Evolutionary conservation across 2,329 filamentous ascomycete species (phyloP).

Genomic region (Epichloe baconii): DNA sequence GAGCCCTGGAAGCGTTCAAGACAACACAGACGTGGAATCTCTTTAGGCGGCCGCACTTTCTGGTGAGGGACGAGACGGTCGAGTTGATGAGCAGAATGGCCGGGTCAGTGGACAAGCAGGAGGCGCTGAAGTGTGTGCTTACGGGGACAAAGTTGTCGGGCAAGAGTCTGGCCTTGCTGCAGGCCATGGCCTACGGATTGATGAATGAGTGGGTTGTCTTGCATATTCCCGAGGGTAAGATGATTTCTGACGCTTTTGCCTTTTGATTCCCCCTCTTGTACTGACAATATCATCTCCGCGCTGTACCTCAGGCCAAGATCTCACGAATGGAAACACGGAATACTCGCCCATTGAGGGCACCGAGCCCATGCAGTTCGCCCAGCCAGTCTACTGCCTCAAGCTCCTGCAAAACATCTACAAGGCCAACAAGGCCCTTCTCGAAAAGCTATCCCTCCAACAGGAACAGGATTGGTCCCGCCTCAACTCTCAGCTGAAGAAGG

Average conservation of each 20-base stretch:
- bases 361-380: slow-evolving; percentile 51
- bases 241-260: background rate
- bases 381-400: slow-evolving; percentile 63
- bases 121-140: slow-evolving; percentile 51
- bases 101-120: slow-evolving; percentile 35
- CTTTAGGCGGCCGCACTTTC: slow-evolving; percentile 67
- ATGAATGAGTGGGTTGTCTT: slow-evolving; percentile 81
- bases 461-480: slow-evolving; percentile 30
- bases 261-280: background rate
- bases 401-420: slow-evolving; percentile 61
- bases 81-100: slow-evolving; percentile 54
- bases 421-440: slow-evolving; percentile 57
- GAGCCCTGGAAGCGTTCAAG: slow-evolving; percentile 84
- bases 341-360: slow-evolving; percentile 58
- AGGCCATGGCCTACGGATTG: slow-evolving; percentile 71
- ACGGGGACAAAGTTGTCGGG: slow-evolving; percentile 63
- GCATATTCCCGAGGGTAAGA: slow-evolving; percentile 73
- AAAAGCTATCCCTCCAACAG: slow-evolving; percentile 29
- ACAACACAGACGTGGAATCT: slow-evolving; percentile 75
- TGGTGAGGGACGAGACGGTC: slow-evolving; percentile 69
- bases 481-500: slow-evolving; percentile 30
- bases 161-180: slow-evolving; percentile 77
- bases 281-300: background rate
- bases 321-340: slow-evolving; percentile 67
- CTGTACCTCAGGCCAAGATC: slow-evolving; percentile 47